Base-by-base conservation (phyloP, 1,139 yeast genomes). In the Yamadazyma triangularis region DNA sequence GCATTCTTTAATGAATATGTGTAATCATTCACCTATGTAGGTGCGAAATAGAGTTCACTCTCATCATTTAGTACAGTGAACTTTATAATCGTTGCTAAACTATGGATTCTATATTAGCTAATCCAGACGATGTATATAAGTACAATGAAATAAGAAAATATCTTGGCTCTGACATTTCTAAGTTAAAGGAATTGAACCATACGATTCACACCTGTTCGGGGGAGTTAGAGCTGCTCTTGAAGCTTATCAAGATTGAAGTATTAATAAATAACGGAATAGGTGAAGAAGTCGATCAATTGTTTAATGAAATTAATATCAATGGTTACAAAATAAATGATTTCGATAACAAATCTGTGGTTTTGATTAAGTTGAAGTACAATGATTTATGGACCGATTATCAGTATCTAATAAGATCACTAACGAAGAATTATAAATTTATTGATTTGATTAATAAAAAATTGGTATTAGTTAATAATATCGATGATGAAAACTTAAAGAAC, bases 401-500 rank as follows among this genome's bases (percentile, higher is more conserved):
- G 34, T 52, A 47, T 30, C 38, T 64, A n/a, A 36, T 53, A 4
- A 42, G 48, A 14, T 27, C 29, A 21, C 25, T 35, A 9, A 31
- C 28, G 20, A 19, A 29, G 7, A 44, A 43, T 3, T 45, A 46
- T 23, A 51, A 53, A 27, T 43, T 64, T 13, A 53, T 62, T 26
- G 71, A 64, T 23, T 50, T 65, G 38, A 51, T 64, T 15, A 61
- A 63, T 38, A 64, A 64, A 39, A 66, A 66, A 39, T 42, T 64
- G 27, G 44, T 58, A n/a, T 38, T 56, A 13, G 34, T 53, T 2
- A 55, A 51, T 25, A 40, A 44, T 27, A 27, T 48, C 6, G 45
- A 52, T 3, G 31, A 29, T n/a, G 13, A 15, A 27, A 25, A 28
- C 33, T 15, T 30, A 23, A 29, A 32, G 28, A 12, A 23, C 15